These are phyloP conservation scores for Funneliformis mosseae DNA, from an alignment of 192 early-diverging fungal genomes.

Conservation along the genomic window DNA sequence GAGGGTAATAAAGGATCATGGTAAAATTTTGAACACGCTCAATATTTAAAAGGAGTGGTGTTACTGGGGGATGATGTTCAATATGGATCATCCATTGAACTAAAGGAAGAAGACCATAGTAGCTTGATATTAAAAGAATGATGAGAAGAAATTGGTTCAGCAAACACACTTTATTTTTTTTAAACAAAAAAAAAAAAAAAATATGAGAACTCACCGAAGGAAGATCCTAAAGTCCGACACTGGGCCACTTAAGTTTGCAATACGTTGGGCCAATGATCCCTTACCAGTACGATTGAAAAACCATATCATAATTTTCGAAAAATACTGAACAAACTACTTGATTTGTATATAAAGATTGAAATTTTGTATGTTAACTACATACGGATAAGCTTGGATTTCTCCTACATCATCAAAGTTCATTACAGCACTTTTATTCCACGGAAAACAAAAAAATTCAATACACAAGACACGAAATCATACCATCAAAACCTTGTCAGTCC, in stretches of 20 bases:
- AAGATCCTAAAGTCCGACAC: slow-evolving; percentile 91
- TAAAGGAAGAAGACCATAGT: slow-evolving; percentile 69
- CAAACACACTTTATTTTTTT: slow-evolving; percentile 42
- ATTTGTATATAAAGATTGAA: background rate
- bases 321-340: slow-evolving; percentile 84
- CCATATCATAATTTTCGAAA: slow-evolving; percentile 89
- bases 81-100: slow-evolving; percentile 81
- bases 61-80: slow-evolving; percentile 75
- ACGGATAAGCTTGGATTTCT: too few relatives aligned
- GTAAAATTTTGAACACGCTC: slow-evolving; percentile 87
- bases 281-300: slow-evolving; percentile 60
- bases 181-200: background rate
- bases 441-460: background rate
- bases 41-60: slow-evolving; percentile 62
- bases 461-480: slow-evolving; percentile 40
- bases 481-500: slow-evolving; percentile 72
- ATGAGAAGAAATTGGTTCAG: background rate
- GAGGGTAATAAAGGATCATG: slow-evolving; percentile 90
- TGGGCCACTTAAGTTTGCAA: slow-evolving; percentile 81
- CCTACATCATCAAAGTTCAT: too few relatives aligned
- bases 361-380: background rate
- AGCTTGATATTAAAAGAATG: slow-evolving; percentile 3
- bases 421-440: slow-evolving; percentile 20
- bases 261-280: slow-evolving; percentile 65
- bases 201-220: slow-evolving; percentile 73